Evolutionary conservation across 352 stramenopile genomes (phyloP), one percentile per base, ranked within the genome.

Genomic region (Globisporangium mamillatum): DNA sequence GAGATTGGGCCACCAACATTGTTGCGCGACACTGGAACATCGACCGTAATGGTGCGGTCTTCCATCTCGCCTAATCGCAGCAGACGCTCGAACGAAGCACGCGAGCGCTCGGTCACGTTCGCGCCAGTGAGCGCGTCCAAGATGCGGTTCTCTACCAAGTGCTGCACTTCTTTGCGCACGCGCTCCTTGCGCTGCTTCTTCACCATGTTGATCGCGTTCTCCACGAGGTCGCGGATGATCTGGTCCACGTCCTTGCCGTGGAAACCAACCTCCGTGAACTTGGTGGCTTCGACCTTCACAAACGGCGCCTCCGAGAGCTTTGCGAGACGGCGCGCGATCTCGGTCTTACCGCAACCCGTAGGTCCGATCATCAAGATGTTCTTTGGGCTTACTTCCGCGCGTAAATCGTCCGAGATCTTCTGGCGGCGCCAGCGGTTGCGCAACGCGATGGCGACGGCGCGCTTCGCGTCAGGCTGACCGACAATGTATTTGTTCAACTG

Each of bases 331-430:
- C 97, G 81, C 9, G 97, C 97, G 58, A 99, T 99, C 87, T 99
- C 98, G 9, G 97, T 99, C 81, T 99, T 98, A 58, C 98, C 97
- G 66, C 95, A 99, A 41, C 98, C 98, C 5, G 98, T 99, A 4
- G 98, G 97, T 5, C 98, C 98, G 67, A 99, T 99, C 97, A 99
- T 99, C 38, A 99, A 75, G 36, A 99, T 99, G 80, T 99, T 99
- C 76, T 99, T 99, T n/a, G 98, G 98, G 14, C 97, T 98, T 62
- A 98, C 88, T 64, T 98, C 91, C 3, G 84, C 72, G 8, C 86
- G 89, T 63, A 97, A 74, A 16, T 98, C 93, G 34, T 98, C 90
- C 24, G 90, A 80, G 46, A 99, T 90, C 72, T 99, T 98, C 66
- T 96, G 89, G 14, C 98, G 92, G 59, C 98, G 91, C 97, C 98